Conservation (phyloP, 2,329 filamentous ascomycete genomes). For the Ceratocystis cacaofunesta region DNA sequence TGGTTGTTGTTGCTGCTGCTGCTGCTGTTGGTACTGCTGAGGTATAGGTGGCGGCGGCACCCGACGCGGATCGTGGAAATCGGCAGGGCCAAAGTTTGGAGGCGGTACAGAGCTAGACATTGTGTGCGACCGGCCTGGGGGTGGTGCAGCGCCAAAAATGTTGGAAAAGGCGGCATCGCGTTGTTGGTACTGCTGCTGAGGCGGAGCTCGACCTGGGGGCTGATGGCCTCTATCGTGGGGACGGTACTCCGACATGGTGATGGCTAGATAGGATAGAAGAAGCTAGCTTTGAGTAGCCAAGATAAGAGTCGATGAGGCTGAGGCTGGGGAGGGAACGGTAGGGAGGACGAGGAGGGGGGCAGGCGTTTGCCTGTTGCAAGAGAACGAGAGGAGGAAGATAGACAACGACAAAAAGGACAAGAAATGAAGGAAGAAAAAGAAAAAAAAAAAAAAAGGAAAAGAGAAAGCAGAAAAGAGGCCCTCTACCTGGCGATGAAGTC, state of each 20-base stretch:
- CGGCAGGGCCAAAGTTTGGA: constrained; percentile 33
- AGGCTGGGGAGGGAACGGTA: neutral
- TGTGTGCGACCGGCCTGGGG: constrained; percentile 80
- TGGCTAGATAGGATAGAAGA: constrained; percentile 1
- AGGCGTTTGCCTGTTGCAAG: neutral
- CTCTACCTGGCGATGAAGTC: constrained; percentile 2
- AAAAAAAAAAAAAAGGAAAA: neutral
- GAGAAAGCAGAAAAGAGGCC: constrained; percentile 1
- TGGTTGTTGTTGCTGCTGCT: constrained; percentile 23
- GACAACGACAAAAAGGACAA: neutral
- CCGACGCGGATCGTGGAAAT: constrained; percentile 28
- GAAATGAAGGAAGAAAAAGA: constrained; percentile 3
- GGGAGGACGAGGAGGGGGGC: neutral
- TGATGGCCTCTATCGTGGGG: constrained; percentile 36
- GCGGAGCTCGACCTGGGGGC: constrained; percentile 34
- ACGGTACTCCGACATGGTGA: constrained; percentile 44
- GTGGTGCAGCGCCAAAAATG: constrained; percentile 81
- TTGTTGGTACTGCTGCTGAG: constrained; percentile 44
- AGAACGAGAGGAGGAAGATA: neutral
- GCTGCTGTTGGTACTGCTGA: constrained; percentile 25
- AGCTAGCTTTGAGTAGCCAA: neutral
- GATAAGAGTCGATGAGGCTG: neutral
- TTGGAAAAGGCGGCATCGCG: constrained; percentile 92
- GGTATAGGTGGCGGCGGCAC: constrained; percentile 24
- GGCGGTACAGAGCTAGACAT: constrained; percentile 68